Conservation (phyloP, 2,329 filamentous ascomycete genomes). For the Purpureocillium takamizusanense region DNA sequence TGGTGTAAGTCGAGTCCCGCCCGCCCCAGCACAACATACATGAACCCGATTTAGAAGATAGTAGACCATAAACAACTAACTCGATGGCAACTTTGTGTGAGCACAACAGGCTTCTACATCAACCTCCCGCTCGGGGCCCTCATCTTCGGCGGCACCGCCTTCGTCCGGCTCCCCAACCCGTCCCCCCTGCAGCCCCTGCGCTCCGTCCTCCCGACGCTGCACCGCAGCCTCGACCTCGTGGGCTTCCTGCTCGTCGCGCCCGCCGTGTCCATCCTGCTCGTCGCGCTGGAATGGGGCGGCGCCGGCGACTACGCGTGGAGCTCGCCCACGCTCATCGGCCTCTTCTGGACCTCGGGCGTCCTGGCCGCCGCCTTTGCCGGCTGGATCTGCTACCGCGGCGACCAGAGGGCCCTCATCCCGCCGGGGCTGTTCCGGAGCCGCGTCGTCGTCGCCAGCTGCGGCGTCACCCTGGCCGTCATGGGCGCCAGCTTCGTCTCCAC, state of each 20-base stretch:
- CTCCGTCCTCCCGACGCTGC: constrained; percentile 22
- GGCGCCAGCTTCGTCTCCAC: not conserved
- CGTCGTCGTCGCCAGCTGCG: constrained; percentile 4
- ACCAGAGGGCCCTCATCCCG: constrained; percentile 28
- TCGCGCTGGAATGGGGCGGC: constrained; percentile 35
- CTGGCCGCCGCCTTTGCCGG: constrained; percentile 17
- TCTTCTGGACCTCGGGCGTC: constrained; percentile 21
- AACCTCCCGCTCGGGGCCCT: constrained; percentile 35
- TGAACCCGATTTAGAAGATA: too few species aligned
- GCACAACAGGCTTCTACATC: constrained; percentile 30
- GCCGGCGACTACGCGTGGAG: constrained; percentile 26
- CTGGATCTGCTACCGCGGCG: constrained; percentile 24
- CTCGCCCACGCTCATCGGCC: constrained; percentile 24
- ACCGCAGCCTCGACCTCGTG: constrained; percentile 25
- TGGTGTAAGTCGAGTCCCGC: constrained; percentile 25
- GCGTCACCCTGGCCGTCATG: constrained; percentile 6
- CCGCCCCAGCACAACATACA: not conserved
- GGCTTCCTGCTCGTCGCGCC: constrained; percentile 17
- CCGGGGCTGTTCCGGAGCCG: constrained; percentile 5
- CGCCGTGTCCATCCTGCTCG: constrained; percentile 30
- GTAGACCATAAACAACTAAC: too few species aligned
- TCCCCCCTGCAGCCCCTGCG: constrained; percentile 18
- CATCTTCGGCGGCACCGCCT: constrained; percentile 20
- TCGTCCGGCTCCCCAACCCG: constrained; percentile 26
- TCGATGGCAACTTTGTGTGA: constrained; percentile 4